Evolutionary conservation across 176 grass and related monocot species (phyloP).

Genomic region (Zea mays): DNA sequence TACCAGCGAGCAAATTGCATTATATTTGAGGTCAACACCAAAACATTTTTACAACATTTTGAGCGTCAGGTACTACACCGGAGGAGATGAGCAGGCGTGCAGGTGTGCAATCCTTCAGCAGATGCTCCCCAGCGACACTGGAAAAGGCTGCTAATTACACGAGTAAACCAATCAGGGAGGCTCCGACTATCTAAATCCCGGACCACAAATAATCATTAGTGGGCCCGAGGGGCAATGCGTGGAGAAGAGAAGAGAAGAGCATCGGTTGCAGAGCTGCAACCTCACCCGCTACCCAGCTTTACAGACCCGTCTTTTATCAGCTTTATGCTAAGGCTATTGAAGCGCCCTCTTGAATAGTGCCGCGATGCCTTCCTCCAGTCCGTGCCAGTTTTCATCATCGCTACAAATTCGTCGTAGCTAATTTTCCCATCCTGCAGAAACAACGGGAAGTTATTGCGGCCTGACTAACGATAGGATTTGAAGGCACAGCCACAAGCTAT

Average conservation of each 20-base stretch:
- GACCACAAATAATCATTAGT: conserved; percentile 62
- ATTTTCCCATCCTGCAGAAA: conserved; percentile 79
- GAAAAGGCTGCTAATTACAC: conserved; percentile 54
- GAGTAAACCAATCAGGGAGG: conserved; percentile 51
- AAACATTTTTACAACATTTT: conserved; percentile 49
- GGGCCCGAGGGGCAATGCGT: conserved; percentile 11
- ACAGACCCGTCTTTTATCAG: conserved; percentile 80
- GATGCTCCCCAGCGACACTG: conserved; percentile 17
- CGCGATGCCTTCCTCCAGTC: conserved; percentile 86
- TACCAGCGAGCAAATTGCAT: conserved; percentile 39
- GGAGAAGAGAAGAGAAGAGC: neutral
- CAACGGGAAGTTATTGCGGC: neutral
- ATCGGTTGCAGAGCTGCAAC: conserved; percentile 24
- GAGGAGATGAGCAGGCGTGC: conserved; percentile 20
- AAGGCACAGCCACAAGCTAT: neutral
- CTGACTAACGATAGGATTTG: neutral
- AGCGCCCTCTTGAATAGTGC: conserved; percentile 84
- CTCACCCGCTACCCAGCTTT: conserved; percentile 63
- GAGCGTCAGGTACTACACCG: conserved; percentile 38
- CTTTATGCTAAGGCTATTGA: conserved; percentile 78
- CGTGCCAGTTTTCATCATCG: conserved; percentile 93
- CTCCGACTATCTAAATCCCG: conserved; percentile 55
- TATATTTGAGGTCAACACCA: conserved; percentile 35
- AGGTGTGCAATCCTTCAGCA: conserved; percentile 31
- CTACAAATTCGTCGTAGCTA: conserved; percentile 75